Evolutionary conservation across 208 protist species (phyloP), one percentile per base, ranked within the genome.

Genomic region (Trypanosoma cruzi): DNA sequence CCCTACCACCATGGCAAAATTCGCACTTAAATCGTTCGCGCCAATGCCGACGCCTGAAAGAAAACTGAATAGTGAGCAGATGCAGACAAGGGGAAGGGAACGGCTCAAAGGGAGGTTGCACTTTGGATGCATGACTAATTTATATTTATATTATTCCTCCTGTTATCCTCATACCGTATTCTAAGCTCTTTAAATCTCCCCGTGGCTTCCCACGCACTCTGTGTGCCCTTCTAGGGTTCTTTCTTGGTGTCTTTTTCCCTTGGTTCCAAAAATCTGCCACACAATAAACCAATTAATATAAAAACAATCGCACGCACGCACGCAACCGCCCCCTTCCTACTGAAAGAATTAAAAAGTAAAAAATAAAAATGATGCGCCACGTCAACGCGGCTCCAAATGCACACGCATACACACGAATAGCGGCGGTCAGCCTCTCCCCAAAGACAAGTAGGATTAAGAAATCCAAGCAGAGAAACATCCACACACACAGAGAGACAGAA

Each of bases 1-100:
- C 37, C 90, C 90, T 7, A 93, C 84, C 56, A 93, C 88, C 84
- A 92, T 92, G 20, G 90, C 90, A 62, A 96, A 96, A 74, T 92
- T 93, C 18, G 87, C 88, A 59, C 77, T 89, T 24, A 93, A 76
- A 60, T 96, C 88, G 63, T 92, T 92, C 6, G 84, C 90, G 28
- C 90, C 87, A 48, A 95, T 95, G 53, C 90, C 90, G 14, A 93
- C 83, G 28, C 86, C 90, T 57, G 85, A 95, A 53, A 95, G 73
- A 53, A 95, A 95, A 49, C 85, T 90, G 31, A 92, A 77, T 22
- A 90, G 64, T 11, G 85, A 89, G 67, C 81, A 68, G 55, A 90
- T 77, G 78, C 87, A 93, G 40, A 93, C 84, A 44, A 95, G 77
- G 36, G 86, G 89, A 22, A 95, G 83, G 7, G 84, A 89, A 10